Conservation (phyloP, 1,284 basidiomycete genomes). For the Ustilago hordei region DNA sequence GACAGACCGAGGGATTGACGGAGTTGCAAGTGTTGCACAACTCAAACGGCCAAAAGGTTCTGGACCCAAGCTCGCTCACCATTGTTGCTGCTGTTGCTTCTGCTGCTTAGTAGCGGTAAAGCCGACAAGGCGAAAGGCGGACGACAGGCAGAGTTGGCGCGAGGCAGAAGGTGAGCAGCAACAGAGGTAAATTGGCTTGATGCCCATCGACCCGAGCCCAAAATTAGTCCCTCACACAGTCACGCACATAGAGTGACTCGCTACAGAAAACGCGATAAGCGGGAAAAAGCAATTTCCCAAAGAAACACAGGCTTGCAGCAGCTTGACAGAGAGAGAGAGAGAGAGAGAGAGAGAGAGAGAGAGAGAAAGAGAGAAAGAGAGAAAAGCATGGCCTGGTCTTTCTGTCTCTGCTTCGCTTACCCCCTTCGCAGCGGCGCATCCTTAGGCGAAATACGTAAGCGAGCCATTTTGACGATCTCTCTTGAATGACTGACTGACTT, state of each 20-base stretch:
- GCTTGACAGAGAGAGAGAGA: too few species aligned
- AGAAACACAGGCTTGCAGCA: too few species aligned
- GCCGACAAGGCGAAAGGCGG: not conserved
- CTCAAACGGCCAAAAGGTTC: constrained; percentile 4
- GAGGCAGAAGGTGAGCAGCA: not conserved
- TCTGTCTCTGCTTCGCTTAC: not conserved
- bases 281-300: not conserved
- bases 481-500: not conserved
- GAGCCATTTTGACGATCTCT: not conserved
- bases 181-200: constrained; percentile 2
- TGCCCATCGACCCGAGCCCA: constrained; percentile 1
- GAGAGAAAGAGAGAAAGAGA: too few species aligned
- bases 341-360: too few species aligned
- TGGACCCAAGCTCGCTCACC: not conserved
- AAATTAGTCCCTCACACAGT: not conserved
- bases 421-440: constrained; percentile 3
- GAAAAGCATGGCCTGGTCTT: not conserved
- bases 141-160: not conserved
- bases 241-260: not conserved
- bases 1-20: not conserved
- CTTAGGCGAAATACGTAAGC: constrained; percentile 7
- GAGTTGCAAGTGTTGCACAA: constrained; percentile 4
- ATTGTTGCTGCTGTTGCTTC: too few species aligned
- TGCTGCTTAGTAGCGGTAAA: not conserved
- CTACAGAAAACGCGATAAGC: not conserved